Base-by-base conservation (phyloP, 2,329 filamentous ascomycete genomes). In the Verruconis gallopava region DNA sequence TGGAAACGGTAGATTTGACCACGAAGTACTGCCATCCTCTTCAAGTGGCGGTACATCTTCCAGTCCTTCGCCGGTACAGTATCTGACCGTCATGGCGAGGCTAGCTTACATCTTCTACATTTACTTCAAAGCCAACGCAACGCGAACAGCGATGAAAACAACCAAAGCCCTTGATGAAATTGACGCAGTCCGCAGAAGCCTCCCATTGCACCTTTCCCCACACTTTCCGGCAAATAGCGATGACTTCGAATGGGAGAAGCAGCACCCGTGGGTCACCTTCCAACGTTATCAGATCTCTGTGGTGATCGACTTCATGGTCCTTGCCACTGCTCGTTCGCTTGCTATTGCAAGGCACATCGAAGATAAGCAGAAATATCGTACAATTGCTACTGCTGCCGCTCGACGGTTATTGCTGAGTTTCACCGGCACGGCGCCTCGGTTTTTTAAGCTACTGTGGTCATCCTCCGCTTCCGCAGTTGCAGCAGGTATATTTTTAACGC, bases 91-190 rank as follows among this genome's bases (percentile, higher is more conserved):
- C 38, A 42, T 45, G 43, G 39, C 32, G 14, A 30, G 35, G 3
- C 12, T 45, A n/a, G 30, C 43, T 6, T 45, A 45, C 33, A 45
- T 45, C 21, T 45, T 45, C n/a, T 45, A 42, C 33, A 45, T 45
- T 9, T 45, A 42, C 33, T 33, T 45, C 22, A 45, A 42, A 22
- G 39, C 36, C 21, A 45, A 45, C 22, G 39, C 43, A 5, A 21
- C 40, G 3, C 43, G 40, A 4, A 45, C 32, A n/a, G 32, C 38
- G 14, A 41, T 38, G 14, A 45, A 42, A 15, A 37, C 37, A n/a
- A 42, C 33, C 39, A 42, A 45, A 14, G 39, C 43, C 17, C 3
- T 45, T 11, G 43, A 45, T 2, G 43, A 45, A 13, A 42, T 45
- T 13, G 33, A 45, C n/a, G 37, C 32, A 17, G 43, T 45, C 38